Conservation (phyloP, 2,329 filamentous ascomycete genomes). For the Botryosphaeria dothidea region DNA sequence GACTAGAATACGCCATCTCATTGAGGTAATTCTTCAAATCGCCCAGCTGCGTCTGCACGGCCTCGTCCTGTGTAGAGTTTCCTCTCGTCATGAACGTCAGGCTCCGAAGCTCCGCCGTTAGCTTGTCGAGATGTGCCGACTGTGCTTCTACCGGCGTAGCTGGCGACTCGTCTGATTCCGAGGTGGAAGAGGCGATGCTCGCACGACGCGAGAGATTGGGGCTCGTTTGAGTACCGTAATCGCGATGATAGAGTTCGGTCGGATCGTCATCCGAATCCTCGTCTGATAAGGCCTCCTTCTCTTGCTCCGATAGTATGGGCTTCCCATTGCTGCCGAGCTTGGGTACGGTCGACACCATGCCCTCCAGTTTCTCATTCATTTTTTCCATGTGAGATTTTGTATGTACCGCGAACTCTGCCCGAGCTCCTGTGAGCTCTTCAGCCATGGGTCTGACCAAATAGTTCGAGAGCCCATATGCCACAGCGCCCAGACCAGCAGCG, state of each 20-base stretch:
- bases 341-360: constrained; percentile 64
- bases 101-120: constrained; percentile 38
- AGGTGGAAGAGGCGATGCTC: constrained; percentile 27
- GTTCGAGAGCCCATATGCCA: constrained; percentile 69
- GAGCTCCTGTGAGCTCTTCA: constrained; percentile 52
- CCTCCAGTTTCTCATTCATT: constrained; percentile 59
- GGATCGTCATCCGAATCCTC: constrained; percentile 59
- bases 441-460: constrained; percentile 67
- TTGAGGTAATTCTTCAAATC: constrained; percentile 66
- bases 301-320: constrained; percentile 24
- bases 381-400: constrained; percentile 53
- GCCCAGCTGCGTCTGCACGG: constrained; percentile 50
- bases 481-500: constrained; percentile 55
- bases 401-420: constrained; percentile 59
- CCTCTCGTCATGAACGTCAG: constrained; percentile 50
- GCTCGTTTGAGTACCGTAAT: constrained; percentile 77
- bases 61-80: constrained; percentile 54
- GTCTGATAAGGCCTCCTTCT: constrained; percentile 32
- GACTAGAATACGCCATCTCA: constrained; percentile 41
- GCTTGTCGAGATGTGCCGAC: constrained; percentile 42
- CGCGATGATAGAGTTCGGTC: constrained; percentile 77
- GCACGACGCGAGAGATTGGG: constrained; percentile 29
- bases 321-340: constrained; percentile 24
- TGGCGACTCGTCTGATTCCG: constrained; percentile 28
- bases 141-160: constrained; percentile 27